Base-by-base conservation (phyloP, 2,329 filamentous ascomycete species). In the Thyridium curvatum region DNA sequence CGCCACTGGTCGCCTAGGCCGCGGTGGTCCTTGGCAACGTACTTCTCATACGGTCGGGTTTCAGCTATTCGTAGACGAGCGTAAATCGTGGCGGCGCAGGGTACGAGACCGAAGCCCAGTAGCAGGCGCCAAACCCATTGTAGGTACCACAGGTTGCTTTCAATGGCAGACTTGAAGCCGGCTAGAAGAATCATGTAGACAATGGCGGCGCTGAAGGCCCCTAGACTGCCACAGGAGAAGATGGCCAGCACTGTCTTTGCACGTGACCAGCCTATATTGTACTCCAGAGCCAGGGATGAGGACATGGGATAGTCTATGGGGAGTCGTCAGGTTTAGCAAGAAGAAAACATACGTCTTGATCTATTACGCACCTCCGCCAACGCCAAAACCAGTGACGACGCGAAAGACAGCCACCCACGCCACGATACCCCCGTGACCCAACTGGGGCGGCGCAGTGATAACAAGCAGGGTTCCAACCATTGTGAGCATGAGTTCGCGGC, bases 401-500 rank as follows among this genome's bases (percentile, higher is more conserved):
- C 41, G 40, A 30, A 36, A 33, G 30, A 42, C 21, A 33, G 40
- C 13, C 34, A 41, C n/a, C 38, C 40, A 41, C 10, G 40, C 38
- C 3, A 40, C 30, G 12, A 41, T 33, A 3, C 32, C 34, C 3
- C 15, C 14, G 14, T 38, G 28, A 4, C 32, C n/a, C 13, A 39
- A 17, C n/a, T 36, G 31, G 9, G 35, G 35, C 12, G 43, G 38
- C 4, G 42, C 38, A 6, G 40, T 21, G 18, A 42, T 38, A 7
- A 30, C 31, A n/a, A 41, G 12, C 4, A 45, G 18, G 8, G 41
- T 40, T 7, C 43, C 43, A 5, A 39, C 13, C 8, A 45, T 45
- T 5, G 43, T 39, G 9, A 43, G 15, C 4, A 43, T 34, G 42
- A 80, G 55, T 49, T 80, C 75, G n/a, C 77, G 62, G 17, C 79